Evolutionary conservation across 2,329 filamentous ascomycete genomes (phyloP).

Genomic region (Colletotrichum phormii): DNA sequence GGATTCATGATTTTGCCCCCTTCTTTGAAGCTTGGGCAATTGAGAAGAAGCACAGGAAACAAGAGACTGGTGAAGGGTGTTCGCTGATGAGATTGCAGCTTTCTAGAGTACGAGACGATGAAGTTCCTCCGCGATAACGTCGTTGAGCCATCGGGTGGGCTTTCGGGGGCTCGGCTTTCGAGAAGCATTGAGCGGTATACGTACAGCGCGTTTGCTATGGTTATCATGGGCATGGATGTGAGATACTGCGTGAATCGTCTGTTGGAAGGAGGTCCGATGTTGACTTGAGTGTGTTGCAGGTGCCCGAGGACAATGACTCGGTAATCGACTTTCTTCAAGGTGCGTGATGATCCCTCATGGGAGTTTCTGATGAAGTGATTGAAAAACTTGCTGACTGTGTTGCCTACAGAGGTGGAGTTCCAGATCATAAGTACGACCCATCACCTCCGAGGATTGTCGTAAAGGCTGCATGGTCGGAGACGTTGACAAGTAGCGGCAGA

Average conservation of each 20-base stretch:
- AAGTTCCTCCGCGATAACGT: slow-evolving; percentile 4
- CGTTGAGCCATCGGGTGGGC: fast-evolving
- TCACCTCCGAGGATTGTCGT: too few relatives aligned
- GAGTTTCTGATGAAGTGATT: not conserved
- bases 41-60: too few relatives aligned
- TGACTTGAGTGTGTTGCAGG: not conserved
- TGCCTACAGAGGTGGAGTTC: not conserved
- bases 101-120: slow-evolving; percentile 8
- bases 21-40: not conserved
- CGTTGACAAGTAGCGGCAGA: not conserved
- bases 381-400: fast-evolving
- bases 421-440: not conserved
- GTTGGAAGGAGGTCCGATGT: not conserved
- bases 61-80: too few relatives aligned
- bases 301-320: not conserved
- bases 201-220: slow-evolving; percentile 5
- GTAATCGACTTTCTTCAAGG: not conserved
- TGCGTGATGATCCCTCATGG: not conserved
- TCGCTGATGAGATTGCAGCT: not conserved
- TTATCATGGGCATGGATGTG: slow-evolving; percentile 2
- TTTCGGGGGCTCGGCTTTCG: not conserved
- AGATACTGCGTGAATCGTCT: not conserved
- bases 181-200: not conserved
- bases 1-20: too few relatives aligned
- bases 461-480: too few relatives aligned